These are phyloP conservation scores for Hypholoma sublateritium DNA, from an alignment of 768 basidiomycete genomes.

Conservation along the genomic window DNA sequence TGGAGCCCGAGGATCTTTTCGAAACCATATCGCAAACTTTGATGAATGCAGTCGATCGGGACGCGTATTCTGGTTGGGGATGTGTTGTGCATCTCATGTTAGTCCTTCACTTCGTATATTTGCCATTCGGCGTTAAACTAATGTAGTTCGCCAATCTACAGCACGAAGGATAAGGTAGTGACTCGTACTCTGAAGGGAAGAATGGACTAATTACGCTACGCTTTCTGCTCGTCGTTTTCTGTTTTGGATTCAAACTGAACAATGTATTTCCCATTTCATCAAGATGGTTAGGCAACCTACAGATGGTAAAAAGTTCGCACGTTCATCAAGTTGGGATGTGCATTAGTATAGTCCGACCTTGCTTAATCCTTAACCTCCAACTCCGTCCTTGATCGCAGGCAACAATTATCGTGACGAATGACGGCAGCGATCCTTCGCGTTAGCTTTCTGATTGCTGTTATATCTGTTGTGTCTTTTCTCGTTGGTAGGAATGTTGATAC, in stretches of 20 bases:
- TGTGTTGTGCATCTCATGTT: conserved; percentile 94
- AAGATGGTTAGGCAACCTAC: not conserved
- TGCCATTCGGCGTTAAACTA: not conserved
- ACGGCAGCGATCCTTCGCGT: conserved; percentile 15
- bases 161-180: conserved; percentile 73
- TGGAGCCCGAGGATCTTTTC: conserved; percentile 95
- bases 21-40: conserved; percentile 98
- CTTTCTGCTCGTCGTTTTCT: conserved; percentile 11
- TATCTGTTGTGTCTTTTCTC: conserved; percentile 9
- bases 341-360: not conserved
- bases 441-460: not conserved
- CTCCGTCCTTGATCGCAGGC: too few relatives aligned
- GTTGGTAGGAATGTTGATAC: not conserved
- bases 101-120: conserved; percentile 32
- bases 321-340: not conserved
- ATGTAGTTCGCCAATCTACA: conserved; percentile 23
- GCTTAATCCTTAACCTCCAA: too few relatives aligned
- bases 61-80: conserved; percentile 97
- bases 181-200: conserved; percentile 87
- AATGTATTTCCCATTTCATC: conserved; percentile 11
- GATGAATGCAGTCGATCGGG: conserved; percentile 92
- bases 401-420: too few relatives aligned
- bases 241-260: conserved; percentile 7
- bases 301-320: not conserved
- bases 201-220: conserved; percentile 68